phyloP scores from a whole-genome alignment of 108 stramenopile species.

The Pseudonitzschia multistriata region DNA sequence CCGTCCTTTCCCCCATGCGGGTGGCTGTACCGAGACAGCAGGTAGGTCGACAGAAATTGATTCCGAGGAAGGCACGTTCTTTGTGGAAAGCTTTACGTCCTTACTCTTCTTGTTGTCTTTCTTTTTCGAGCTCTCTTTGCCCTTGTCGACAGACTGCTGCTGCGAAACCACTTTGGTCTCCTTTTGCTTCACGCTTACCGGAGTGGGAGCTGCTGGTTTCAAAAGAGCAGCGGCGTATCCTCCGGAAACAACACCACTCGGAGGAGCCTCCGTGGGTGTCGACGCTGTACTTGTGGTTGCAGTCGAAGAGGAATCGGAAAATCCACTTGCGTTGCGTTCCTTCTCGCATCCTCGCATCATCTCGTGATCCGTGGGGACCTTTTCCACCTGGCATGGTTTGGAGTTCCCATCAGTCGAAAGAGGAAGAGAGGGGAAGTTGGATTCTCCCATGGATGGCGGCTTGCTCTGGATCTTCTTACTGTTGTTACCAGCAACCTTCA shows the following conservation, averaged over 20 bases:
- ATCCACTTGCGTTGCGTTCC: not conserved
- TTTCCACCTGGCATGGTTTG: conserved; percentile 24
- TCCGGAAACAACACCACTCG: conserved; percentile 3
- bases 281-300: conserved; percentile 38
- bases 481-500: not conserved
- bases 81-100: not conserved
- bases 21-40: conserved; percentile 21
- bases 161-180: not conserved
- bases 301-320: conserved; percentile 41
- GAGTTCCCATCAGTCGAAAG: not conserved
- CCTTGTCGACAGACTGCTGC: conserved; percentile 2
- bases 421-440: conserved; percentile 24
- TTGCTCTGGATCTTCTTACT: conserved; percentile 7
- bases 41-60: not conserved
- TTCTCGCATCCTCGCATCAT: conserved; percentile 14
- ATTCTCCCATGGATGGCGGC: conserved; percentile 22
- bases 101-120: conserved; percentile 7
- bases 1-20: conserved; percentile 46
- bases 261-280: conserved; percentile 18
- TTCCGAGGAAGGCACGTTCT: not conserved
- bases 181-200: not conserved
- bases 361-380: conserved; percentile 17
- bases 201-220: conserved; percentile 31
- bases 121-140: conserved; percentile 1
- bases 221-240: conserved; percentile 42